Conservation (phyloP, 2,329 filamentous ascomycete genomes). For the Exophiala calicioides region DNA sequence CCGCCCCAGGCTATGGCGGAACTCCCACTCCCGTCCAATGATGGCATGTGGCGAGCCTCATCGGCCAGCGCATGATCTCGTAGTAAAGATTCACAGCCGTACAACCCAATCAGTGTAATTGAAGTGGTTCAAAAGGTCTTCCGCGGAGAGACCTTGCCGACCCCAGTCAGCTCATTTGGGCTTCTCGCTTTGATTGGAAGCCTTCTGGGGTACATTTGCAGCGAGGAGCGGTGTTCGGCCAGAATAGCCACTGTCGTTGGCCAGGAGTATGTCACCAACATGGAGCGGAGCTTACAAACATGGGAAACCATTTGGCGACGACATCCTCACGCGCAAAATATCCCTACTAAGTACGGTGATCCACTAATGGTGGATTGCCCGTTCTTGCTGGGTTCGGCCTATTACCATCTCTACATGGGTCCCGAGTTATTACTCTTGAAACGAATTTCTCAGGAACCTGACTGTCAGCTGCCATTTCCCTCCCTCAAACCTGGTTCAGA, state of each 20-base stretch:
- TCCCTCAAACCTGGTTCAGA: not conserved
- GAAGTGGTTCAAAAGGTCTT: constrained; percentile 3
- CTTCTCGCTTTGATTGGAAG: constrained; percentile 10
- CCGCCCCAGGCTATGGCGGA: not conserved
- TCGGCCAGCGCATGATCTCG: not conserved
- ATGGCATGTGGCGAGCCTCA: not conserved
- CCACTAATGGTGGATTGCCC: constrained; percentile 14
- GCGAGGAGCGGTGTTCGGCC: constrained; percentile 1
- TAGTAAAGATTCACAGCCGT: not conserved
- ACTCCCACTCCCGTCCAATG: not conserved
- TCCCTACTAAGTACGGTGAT: constrained; percentile 3
- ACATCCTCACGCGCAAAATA: constrained; percentile 13
- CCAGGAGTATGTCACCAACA: not conserved
- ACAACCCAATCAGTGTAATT: not conserved
- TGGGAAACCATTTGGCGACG: constrained; percentile 16
- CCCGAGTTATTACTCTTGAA: constrained; percentile 10
- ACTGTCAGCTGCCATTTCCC: not conserved
- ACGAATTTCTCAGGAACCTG: constrained; percentile 11
- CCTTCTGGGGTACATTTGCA: constrained; percentile 9
- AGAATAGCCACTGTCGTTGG: not conserved
- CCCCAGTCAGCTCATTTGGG: constrained; percentile 12
- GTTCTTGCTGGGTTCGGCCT: constrained; percentile 13
- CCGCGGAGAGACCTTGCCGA: constrained; percentile 2
- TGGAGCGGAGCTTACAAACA: constrained; percentile 5
- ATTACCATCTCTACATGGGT: constrained; percentile 17